Conservation (phyloP, 2,329 filamentous ascomycete genomes). For the Diaporthe humulicola region DNA sequence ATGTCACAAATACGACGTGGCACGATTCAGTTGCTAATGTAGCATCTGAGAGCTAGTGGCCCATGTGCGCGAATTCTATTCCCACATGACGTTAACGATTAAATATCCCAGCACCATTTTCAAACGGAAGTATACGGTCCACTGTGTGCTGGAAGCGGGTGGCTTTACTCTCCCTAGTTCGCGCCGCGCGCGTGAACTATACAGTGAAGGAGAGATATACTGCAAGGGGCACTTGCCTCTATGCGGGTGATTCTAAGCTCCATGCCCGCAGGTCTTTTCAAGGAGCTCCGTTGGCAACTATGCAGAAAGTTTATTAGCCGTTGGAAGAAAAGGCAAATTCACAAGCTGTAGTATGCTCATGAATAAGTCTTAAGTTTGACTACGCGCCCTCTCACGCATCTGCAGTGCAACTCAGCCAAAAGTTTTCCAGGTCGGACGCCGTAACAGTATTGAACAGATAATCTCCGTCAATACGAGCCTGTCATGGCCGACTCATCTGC, state of each 20-base stretch:
- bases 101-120: background rate
- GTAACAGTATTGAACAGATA: background rate
- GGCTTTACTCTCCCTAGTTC: background rate
- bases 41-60: background rate
- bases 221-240: constrained; percentile 1
- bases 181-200: constrained; percentile 8
- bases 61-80: background rate
- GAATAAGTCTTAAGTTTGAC: constrained; percentile 21
- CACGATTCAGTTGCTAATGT: background rate
- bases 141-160: background rate
- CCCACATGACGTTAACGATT: background rate
- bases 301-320: background rate
- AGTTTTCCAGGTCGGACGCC: constrained; percentile 3
- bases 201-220: background rate
- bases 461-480: background rate
- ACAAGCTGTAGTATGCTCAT: background rate
- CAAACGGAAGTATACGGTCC: background rate
- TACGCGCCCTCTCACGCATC: background rate
- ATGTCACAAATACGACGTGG: background rate
- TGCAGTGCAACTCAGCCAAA: background rate
- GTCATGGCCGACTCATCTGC: constrained; percentile 5
- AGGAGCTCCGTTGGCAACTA: background rate
- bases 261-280: background rate
- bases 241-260: background rate
- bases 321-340: constrained; percentile 6